Conservation (phyloP, 176 grass and related monocot species). For the Oryza meyeriana region DNA sequence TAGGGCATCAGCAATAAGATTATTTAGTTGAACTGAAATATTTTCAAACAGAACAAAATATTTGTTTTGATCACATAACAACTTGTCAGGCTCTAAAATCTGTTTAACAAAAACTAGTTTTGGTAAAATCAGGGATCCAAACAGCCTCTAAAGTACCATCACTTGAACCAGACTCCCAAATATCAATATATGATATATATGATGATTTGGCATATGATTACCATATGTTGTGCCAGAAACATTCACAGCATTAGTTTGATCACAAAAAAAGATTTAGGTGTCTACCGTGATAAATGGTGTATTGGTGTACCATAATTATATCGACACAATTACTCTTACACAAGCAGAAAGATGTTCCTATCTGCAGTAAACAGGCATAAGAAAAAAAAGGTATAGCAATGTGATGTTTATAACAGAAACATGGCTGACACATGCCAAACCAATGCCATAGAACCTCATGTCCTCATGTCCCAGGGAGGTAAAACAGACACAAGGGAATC, state of each 20-base stretch:
- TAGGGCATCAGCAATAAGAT: constrained; percentile 22
- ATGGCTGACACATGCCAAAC: background rate
- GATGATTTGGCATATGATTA: background rate
- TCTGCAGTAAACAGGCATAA: background rate
- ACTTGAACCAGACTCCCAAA: background rate
- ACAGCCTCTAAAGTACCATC: background rate
- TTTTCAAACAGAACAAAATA: background rate
- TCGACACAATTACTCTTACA: background rate
- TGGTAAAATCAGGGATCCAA: background rate
- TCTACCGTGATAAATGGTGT: background rate
- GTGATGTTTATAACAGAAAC: background rate
- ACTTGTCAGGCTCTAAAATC: background rate
- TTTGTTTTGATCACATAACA: background rate
- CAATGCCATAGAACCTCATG: constrained; percentile 10
- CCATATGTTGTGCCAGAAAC: background rate
- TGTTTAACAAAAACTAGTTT: background rate
- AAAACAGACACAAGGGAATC: background rate
- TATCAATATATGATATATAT: background rate
- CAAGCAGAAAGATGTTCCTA: background rate
- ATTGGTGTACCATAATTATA: background rate
- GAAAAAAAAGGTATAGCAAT: background rate
- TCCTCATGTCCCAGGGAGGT: background rate
- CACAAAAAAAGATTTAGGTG: background rate
- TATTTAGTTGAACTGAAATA: constrained; percentile 3
- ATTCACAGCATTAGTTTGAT: too few species aligned